phyloP scores from a whole-genome alignment of 257 asterid species.

The Solanum chmielewskii region DNA sequence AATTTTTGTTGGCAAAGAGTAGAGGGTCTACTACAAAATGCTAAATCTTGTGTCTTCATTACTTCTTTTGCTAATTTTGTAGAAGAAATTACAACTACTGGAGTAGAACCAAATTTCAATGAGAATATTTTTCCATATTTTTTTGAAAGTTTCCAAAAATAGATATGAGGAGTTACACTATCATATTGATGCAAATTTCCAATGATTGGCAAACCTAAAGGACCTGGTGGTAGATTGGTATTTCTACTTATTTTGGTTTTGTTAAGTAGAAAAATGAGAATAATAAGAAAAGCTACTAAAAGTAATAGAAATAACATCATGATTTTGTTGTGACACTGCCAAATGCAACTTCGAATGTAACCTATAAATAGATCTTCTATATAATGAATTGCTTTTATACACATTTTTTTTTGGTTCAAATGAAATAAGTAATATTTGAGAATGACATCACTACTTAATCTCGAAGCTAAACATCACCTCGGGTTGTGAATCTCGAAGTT shows the following conservation, averaged over 20 bases:
- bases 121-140: not conserved
- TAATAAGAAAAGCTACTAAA: not conserved
- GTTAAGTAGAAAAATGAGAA: not conserved
- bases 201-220: not conserved
- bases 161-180: not conserved
- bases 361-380: not conserved
- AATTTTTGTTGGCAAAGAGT: not conserved
- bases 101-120: not conserved
- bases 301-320: not conserved
- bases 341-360: not conserved
- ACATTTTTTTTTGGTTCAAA: not conserved
- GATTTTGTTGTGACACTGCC: not conserved
- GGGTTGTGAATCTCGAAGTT: too few species aligned
- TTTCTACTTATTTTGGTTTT: not conserved
- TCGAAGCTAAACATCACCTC: too few species aligned
- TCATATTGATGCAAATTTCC: not conserved
- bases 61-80: not conserved
- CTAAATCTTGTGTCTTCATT: not conserved
- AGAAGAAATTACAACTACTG: not conserved
- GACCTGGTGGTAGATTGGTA: not conserved
- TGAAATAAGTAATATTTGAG: not conserved
- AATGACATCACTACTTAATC: not conserved
- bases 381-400: not conserved
- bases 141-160: not conserved
- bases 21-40: not conserved